Evolutionary conservation across 108 stramenopile species (phyloP).

Genomic region (Pelagomonas calceolata): DNA sequence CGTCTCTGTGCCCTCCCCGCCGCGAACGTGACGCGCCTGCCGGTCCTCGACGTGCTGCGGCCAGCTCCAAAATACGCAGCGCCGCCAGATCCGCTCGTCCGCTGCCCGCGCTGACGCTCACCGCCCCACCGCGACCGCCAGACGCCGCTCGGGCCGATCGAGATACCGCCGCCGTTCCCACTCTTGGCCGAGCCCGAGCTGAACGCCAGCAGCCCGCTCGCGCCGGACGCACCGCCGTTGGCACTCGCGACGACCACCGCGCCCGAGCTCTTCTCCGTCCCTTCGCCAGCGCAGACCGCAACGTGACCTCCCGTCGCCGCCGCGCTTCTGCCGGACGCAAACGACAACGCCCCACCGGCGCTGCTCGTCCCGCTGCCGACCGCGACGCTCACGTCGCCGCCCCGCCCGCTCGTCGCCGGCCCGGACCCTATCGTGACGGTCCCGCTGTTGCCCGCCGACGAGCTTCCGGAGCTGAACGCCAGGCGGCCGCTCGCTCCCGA

Average conservation of each 20-base stretch:
- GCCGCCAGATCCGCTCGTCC: too few relatives aligned
- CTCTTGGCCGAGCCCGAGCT: background rate
- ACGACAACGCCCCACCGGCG: background rate
- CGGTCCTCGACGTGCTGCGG: too few relatives aligned
- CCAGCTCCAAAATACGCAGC: too few relatives aligned
- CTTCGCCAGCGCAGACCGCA: background rate
- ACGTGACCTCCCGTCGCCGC: background rate
- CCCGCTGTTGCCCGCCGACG: conserved; percentile 15
- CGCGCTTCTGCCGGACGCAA: background rate
- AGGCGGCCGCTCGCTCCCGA: background rate
- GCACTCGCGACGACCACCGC: background rate
- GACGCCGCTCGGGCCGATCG: too few relatives aligned
- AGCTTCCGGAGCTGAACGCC: background rate
- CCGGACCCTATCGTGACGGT: background rate
- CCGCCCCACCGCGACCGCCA: too few relatives aligned
- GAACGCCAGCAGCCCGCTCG: background rate
- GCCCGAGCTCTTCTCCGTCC: background rate
- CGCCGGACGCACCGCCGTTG: background rate
- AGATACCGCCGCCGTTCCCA: too few relatives aligned
- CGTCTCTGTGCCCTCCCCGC: too few relatives aligned
- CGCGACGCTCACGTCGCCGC: background rate
- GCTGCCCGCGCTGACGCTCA: too few relatives aligned
- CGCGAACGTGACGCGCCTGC: too few relatives aligned
- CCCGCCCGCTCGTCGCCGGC: background rate
- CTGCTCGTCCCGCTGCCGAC: background rate